Percentiles rank a stretch among this genome's conserved stretches.
These are phyloP conservation scores for Porcisia hertigi DNA, from an alignment of 208 protist genomes.

Conservation along the genomic window DNA sequence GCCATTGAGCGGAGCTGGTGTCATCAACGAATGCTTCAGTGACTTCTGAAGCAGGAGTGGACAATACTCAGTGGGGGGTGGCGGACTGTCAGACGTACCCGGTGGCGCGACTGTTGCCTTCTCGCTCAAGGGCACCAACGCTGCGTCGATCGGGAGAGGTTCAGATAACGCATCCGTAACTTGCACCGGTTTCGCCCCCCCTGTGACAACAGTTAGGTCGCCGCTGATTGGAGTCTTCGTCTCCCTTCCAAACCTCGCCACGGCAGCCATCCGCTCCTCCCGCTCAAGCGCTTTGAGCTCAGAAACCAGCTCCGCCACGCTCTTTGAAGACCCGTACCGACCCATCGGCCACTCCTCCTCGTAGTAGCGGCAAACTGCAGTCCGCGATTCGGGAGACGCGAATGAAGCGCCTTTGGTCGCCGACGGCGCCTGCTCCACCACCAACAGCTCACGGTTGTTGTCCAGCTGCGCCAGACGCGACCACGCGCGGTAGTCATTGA, in stretches of 20 bases:
- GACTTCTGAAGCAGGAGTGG: background rate
- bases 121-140: background rate
- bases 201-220: background rate
- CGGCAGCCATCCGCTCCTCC: constrained; percentile 5
- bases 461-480: background rate
- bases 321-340: constrained; percentile 3
- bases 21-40: background rate
- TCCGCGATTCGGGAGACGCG: background rate
- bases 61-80: background rate
- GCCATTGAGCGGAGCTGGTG: background rate
- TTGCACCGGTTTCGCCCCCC: background rate
- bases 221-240: background rate
- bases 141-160: background rate
- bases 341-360: constrained; percentile 8
- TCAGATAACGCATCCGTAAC: background rate
- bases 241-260: background rate
- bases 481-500: constrained; percentile 16
- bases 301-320: constrained; percentile 8
- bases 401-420: constrained; percentile 1
- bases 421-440: constrained; percentile 14
- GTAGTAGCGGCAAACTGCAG: constrained; percentile 4
- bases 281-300: constrained; percentile 8
- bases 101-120: background rate
- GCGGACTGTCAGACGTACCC: background rate
- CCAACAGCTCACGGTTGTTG: constrained; percentile 18